phyloP scores from a whole-genome alignment of 179 eudicot genomes.

The Amaranthus tricolor region DNA sequence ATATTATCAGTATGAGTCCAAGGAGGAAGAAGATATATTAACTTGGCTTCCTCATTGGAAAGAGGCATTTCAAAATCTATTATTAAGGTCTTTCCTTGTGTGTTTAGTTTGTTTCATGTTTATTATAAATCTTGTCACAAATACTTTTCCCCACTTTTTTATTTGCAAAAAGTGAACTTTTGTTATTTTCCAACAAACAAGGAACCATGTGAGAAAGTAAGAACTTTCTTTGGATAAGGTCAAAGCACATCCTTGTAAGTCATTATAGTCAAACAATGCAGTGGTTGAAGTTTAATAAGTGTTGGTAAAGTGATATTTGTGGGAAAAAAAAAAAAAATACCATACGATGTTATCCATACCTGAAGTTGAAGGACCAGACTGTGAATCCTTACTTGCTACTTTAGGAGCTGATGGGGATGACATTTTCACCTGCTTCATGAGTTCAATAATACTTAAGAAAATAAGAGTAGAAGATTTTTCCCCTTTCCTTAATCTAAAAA shows the following conservation, averaged over 20 bases:
- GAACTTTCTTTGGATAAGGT: not conserved
- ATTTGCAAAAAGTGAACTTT: not conserved
- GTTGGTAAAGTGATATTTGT: not conserved
- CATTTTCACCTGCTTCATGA: slow-evolving; percentile 47
- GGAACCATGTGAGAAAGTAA: not conserved
- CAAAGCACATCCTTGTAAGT: not conserved
- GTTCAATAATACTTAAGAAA: slow-evolving; percentile 5
- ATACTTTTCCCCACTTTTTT: not conserved
- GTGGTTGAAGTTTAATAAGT: not conserved
- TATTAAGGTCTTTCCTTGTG: not conserved
- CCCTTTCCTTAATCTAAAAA: not conserved
- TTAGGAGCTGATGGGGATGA: slow-evolving; percentile 40
- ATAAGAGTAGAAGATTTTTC: not conserved
- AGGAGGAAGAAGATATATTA: not conserved
- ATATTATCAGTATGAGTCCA: not conserved
- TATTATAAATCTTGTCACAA: slow-evolving; percentile 7
- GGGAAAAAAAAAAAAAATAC: not conserved
- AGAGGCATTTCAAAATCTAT: not conserved
- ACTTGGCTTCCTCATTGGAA: slow-evolving; percentile 3
- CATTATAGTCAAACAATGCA: slow-evolving; percentile 1
- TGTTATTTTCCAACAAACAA: not conserved
- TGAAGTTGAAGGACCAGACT: slow-evolving; percentile 38
- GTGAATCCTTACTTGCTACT: slow-evolving; percentile 35
- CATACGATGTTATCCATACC: slow-evolving; percentile 33
- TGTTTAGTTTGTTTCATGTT: not conserved